Conservation (phyloP, 176 grass and related monocot genomes). For the Avena eriantha region DNA sequence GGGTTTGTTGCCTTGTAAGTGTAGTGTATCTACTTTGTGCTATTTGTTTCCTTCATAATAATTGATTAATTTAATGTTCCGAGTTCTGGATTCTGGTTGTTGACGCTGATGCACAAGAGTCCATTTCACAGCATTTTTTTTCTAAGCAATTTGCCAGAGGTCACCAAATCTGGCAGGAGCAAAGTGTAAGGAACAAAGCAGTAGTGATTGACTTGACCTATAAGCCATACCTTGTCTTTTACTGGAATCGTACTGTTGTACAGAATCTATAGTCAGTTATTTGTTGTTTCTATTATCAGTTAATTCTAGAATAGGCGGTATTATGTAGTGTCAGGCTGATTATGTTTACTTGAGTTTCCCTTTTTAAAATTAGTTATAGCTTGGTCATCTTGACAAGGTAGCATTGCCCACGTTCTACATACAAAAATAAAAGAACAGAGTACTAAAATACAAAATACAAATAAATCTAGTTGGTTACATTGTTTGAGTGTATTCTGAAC, state of each 20-base stretch:
- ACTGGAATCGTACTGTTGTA: neutral
- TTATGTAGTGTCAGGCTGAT: neutral
- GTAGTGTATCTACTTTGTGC: neutral
- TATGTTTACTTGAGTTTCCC: neutral
- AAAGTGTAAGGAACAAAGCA: neutral
- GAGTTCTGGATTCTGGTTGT: neutral
- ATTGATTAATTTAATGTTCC: neutral
- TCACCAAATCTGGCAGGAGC: conserved; percentile 22
- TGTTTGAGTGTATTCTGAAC: neutral
- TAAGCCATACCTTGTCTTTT: conserved; percentile 1
- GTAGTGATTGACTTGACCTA: conserved; percentile 13
- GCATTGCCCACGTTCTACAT: neutral
- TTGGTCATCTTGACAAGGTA: neutral
- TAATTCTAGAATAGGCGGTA: neutral
- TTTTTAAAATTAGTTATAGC: neutral
- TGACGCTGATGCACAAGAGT: conserved; percentile 11
- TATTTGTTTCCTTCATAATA: neutral
- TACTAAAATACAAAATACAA: neutral
- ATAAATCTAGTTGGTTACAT: neutral
- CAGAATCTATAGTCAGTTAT: neutral
- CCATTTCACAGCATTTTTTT: conserved; percentile 16
- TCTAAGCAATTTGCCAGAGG: conserved; percentile 2
- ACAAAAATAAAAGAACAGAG: neutral
- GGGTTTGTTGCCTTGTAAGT: neutral
- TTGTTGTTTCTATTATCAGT: conserved; percentile 6